Base-by-base conservation (phyloP, 1,284 basidiomycete species). In the Tylopilus orsonianus region DNA sequence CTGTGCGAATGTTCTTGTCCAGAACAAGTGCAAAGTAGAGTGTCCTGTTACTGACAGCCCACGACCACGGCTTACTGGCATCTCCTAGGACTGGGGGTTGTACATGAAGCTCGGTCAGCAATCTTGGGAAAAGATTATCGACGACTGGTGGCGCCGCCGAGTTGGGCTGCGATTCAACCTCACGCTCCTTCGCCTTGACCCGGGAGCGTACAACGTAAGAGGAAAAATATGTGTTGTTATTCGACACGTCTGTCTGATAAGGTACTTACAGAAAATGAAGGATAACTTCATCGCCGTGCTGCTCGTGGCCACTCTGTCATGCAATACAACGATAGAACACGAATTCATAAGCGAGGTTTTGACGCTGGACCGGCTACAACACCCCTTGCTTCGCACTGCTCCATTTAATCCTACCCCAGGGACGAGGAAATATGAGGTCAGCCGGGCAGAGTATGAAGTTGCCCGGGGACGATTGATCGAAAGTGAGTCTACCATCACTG, bases 121-220 rank as follows among this genome's bases (percentile, higher is more conserved):
- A 49, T 83, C 82, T 26, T 88, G 80, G 79, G 73, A 78, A 50
- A 71, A 79, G 30, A 74, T 87, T 40, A 71, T 73, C 19, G 77
- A 87, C 50, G 61, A 69, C 33, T 70, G 68, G 39, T 81, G 78
- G 55, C 72, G 79, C 14, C 75, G 78, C 33, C 79, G 87, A 44
- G 78, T 92, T 22, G 83, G 85, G 12, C 62, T 93, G 38, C 77
- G 81, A 13, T 83, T 93, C 62, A 81, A 85, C 72, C 74, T 79
- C 39, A 82, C 75, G 44, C 69, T 93, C 2, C 74, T 90, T 29
- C 67, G 73, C 38, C 69, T 85, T 9, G 85, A 93, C 57, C 82
- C 85, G 0, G 71, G 68, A 42, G 74, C 81, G 22, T 91, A 89
- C 61, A 46, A 56, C 44, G 87, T 88, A 52, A 59, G 79, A 69